Conservation (phyloP, 306 rosid species). For the Malus orientalis region DNA sequence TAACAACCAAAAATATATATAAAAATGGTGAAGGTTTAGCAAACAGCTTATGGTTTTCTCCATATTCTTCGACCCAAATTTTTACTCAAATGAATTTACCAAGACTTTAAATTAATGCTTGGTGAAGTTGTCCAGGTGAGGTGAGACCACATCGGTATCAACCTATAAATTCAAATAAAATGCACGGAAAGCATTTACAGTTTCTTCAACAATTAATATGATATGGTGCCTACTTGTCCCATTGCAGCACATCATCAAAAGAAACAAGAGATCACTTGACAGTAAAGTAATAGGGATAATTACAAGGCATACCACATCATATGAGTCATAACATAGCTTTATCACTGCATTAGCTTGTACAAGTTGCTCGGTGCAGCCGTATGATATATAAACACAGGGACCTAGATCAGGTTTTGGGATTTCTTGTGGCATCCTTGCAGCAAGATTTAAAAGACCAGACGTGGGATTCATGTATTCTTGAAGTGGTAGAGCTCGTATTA, state of each 20-base stretch:
- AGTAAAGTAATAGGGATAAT: conserved; percentile 7
- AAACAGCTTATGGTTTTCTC: background rate
- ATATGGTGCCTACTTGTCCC: background rate
- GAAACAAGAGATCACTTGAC: conserved; percentile 4
- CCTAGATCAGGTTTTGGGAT: conserved; percentile 66
- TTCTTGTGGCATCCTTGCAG: conserved; percentile 67
- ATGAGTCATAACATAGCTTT: conserved; percentile 62
- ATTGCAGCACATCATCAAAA: background rate
- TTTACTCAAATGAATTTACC: background rate
- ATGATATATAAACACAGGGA: conserved; percentile 68
- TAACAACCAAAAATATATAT: background rate
- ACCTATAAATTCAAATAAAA: background rate
- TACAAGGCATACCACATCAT: conserved; percentile 62
- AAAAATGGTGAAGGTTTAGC: background rate
- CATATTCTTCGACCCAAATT: background rate
- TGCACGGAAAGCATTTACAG: background rate
- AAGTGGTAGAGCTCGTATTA: conserved; percentile 70
- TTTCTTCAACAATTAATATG: background rate
- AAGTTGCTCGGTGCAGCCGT: conserved; percentile 56
- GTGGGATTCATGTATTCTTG: conserved; percentile 89
- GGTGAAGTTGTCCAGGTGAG: background rate
- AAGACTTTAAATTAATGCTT: background rate
- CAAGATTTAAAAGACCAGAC: conserved; percentile 79
- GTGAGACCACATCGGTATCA: background rate
- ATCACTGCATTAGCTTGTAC: conserved; percentile 50